phyloP scores from a whole-genome alignment of 768 basidiomycete species.

The Leccinum fibrillosum region DNA sequence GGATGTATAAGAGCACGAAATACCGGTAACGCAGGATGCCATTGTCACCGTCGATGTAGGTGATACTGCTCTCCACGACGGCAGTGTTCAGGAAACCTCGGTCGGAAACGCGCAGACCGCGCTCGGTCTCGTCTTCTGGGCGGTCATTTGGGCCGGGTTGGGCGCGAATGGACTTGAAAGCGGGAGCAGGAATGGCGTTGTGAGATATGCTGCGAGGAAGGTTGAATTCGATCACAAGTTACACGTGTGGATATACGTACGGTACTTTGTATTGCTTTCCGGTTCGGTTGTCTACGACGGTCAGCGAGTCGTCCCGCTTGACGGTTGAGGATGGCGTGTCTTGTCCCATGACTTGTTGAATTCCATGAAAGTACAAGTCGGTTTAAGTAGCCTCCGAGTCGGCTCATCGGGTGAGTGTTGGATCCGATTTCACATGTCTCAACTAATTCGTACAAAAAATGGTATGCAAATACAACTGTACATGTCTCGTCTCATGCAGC shows the following conservation, averaged over 20 bases:
- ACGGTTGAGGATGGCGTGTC: constrained; percentile 16
- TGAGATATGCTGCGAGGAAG: constrained; percentile 58
- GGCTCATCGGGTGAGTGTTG: not conserved
- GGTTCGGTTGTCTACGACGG: constrained; percentile 81
- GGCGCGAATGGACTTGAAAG: constrained; percentile 76
- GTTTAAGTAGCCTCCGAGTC: not conserved
- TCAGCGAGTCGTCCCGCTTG: constrained; percentile 40
- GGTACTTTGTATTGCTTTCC: constrained; percentile 72
- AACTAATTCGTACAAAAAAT: not conserved
- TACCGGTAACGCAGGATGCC: constrained; percentile 85
- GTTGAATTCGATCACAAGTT: not conserved
- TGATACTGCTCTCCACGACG: constrained; percentile 76
- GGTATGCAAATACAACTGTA: not conserved
- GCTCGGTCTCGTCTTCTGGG: constrained; percentile 80
- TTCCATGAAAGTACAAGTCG: not conserved
- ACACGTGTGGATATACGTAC: constrained; percentile 44
- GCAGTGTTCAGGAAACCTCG: constrained; percentile 83
- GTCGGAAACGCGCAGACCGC: constrained; percentile 75
- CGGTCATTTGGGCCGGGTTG: constrained; percentile 55
- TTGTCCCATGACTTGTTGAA: constrained; percentile 24
- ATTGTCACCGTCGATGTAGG: constrained; percentile 88
- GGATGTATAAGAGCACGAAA: not conserved
- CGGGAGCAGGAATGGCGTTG: constrained; percentile 76
- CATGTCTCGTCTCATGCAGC: constrained; percentile 1
- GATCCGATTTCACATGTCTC: not conserved